phyloP scores from a whole-genome alignment of 805 yeast species.

The Kodamaea leandrae region DNA sequence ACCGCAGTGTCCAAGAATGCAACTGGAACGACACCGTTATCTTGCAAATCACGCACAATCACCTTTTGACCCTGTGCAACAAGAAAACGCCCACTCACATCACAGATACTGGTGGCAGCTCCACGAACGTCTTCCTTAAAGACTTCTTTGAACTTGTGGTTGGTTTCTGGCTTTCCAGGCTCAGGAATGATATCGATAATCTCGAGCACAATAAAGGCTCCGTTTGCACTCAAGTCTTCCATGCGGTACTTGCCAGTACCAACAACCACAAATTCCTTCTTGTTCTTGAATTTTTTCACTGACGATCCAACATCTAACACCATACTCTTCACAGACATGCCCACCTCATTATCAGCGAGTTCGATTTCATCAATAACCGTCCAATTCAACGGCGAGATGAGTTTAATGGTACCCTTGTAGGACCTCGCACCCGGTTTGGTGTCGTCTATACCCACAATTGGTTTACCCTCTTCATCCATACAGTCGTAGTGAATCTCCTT shows the following conservation, averaged over 20 bases:
- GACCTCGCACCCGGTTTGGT: constrained; percentile 55
- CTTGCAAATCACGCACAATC: constrained; percentile 78
- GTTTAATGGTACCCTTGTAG: constrained; percentile 57
- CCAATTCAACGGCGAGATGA: constrained; percentile 78
- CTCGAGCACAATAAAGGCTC: constrained; percentile 72
- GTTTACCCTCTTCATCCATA: constrained; percentile 70
- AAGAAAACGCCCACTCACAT: constrained; percentile 77
- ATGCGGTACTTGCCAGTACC: constrained; percentile 75
- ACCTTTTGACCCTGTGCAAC: constrained; percentile 84
- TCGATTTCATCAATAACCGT: constrained; percentile 66
- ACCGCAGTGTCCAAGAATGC: constrained; percentile 89
- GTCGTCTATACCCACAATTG: constrained; percentile 53
- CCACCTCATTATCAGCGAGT: constrained; percentile 66
- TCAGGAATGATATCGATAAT: constrained; percentile 84
- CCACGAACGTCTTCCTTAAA: constrained; percentile 77
- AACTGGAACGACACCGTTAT: constrained; percentile 87
- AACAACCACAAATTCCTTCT: constrained; percentile 67
- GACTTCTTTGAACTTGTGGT: constrained; percentile 70
- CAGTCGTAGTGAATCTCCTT: constrained; percentile 59
- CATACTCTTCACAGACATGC: constrained; percentile 54
- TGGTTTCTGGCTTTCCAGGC: constrained; percentile 81
- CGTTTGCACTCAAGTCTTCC: constrained; percentile 80
- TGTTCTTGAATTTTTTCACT: constrained; percentile 43
- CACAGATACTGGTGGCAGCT: constrained; percentile 74
- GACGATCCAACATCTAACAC: constrained; percentile 45